Evolutionary conservation across 2,329 filamentous ascomycete species (phyloP).

Genomic region (Hypoxylon sp.): DNA sequence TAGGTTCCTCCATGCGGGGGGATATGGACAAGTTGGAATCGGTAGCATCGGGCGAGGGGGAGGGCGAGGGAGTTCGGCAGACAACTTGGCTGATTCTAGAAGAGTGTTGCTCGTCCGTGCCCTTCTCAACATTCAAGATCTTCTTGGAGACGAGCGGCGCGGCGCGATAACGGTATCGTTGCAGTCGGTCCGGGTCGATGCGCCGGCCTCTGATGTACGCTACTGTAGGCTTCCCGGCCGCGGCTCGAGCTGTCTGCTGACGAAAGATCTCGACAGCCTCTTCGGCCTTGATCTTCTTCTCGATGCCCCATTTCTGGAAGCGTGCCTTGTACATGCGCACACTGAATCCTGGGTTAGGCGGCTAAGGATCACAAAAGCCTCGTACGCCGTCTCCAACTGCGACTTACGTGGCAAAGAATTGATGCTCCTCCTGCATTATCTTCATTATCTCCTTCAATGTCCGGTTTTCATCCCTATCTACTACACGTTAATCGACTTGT

Average conservation of each 20-base stretch:
- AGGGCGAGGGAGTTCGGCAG: conserved; percentile 43
- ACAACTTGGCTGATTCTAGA: conserved; percentile 34
- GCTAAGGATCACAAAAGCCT: conserved; percentile 3
- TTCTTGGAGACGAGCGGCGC: conserved; percentile 41
- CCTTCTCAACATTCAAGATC: conserved; percentile 39
- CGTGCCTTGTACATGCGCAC: conserved; percentile 45
- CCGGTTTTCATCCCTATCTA: conserved; percentile 43
- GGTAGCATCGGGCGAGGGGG: conserved; percentile 39
- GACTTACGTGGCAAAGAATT: conserved; percentile 58
- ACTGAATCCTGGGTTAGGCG: conserved; percentile 31
- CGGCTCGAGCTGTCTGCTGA: conserved; percentile 42
- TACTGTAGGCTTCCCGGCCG: conserved; percentile 42
- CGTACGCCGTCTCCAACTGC: not conserved
- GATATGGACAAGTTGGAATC: conserved; percentile 33
- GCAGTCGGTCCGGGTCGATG: conserved; percentile 42
- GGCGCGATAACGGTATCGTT: conserved; percentile 39
- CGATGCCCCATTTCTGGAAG: conserved; percentile 45
- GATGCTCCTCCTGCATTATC: conserved; percentile 51
- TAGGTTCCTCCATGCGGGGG: conserved; percentile 39
- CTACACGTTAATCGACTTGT: conserved; percentile 6
- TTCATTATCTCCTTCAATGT: conserved; percentile 44
- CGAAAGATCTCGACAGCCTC: conserved; percentile 46
- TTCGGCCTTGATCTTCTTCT: conserved; percentile 45
- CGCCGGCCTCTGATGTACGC: conserved; percentile 42
- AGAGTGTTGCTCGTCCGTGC: conserved; percentile 10